Conservation (phyloP, 1,139 yeast species). For the Geotrichum macrosporum region DNA sequence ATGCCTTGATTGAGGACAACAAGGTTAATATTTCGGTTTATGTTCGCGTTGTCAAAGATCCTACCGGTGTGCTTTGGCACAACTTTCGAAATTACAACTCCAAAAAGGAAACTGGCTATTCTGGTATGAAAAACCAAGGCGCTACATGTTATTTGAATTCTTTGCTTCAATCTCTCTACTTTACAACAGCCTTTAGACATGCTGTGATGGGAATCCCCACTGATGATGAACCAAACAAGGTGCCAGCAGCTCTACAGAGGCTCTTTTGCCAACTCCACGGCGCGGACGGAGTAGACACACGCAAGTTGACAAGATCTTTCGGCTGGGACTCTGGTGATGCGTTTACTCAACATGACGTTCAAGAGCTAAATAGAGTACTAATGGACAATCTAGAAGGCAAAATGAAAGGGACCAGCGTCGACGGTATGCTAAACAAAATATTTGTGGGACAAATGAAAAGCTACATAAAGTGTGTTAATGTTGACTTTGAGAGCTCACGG, state of each 20-base stretch:
- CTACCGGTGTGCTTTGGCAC: slow-evolving; percentile 94
- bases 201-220: slow-evolving; percentile 90
- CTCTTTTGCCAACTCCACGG: slow-evolving; percentile 75
- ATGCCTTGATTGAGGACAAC: slow-evolving; percentile 53
- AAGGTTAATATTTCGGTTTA: slow-evolving; percentile 68
- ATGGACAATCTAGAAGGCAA: slow-evolving; percentile 91
- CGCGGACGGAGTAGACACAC: slow-evolving; percentile 77
- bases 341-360: slow-evolving; percentile 96
- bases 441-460: slow-evolving; percentile 98
- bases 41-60: slow-evolving; percentile 74
- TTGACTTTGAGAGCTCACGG: slow-evolving; percentile 90
- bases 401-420: slow-evolving; percentile 87
- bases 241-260: slow-evolving; percentile 81
- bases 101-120: slow-evolving; percentile 79
- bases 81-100: slow-evolving; percentile 82
- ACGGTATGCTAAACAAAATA: slow-evolving; percentile 69
- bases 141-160: slow-evolving; percentile 97
- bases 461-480: slow-evolving; percentile 86
- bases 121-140: slow-evolving; percentile 93
- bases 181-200: slow-evolving; percentile 76
- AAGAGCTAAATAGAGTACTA: slow-evolving; percentile 87
- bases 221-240: slow-evolving; percentile 51
- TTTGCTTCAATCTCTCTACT: slow-evolving; percentile 80
- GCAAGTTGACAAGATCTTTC: slow-evolving; percentile 82
- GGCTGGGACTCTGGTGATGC: slow-evolving; percentile 98